Evolutionary conservation across 2,329 filamentous ascomycete species (phyloP), one percentile per base, ranked within the genome.

Genomic region (Colletotrichum chlorophyti): DNA sequence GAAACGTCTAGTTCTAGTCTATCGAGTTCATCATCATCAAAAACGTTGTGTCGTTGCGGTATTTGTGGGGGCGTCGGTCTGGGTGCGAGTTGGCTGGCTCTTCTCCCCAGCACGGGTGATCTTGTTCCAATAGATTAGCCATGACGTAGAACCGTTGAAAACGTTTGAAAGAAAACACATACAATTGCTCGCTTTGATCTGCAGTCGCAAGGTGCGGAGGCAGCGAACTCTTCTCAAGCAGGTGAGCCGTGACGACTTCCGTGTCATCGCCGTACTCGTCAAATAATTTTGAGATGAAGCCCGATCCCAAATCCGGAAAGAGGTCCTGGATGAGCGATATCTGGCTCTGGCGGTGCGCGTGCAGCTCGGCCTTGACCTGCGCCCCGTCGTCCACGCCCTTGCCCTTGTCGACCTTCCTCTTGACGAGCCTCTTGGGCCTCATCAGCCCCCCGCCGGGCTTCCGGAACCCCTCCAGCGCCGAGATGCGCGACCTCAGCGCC

Each of bases 241-340:
- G 79, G 70, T 94, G 90, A 5, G 90, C 85, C 60, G 95, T 88
- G 31, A 95, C 88, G 69, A 88, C 83, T 72, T 97, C 93, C 0
- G 89, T 83, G 66, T 93, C 81, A 64, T 95, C 87, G 40, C 78
- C 75, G 70, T 95, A 97, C 69, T 91, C 87, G 66, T 94, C 90
- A 21, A 97, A 80, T 9, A 96, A 81, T 65, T 84, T 89, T 15
- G 91, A 82, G 14, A 98, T 79, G 69, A 97, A 98, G 0, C 83
- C 91, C 4, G 91, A 88, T 5, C 93, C 93, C 9, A 98, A 79
- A 62, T 96, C 86, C 0, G 94, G 92, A 68, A 98, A 97, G 0
- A 98, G 79, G 69, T 99, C 94, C 69, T 97, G 93, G n/a, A 99
- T 83, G 70, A 96, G 91, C 0, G 90, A 90, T 48, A 98, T 86